Conservation (phyloP, 768 basidiomycete genomes). For the Lentinus brumalis region DNA sequence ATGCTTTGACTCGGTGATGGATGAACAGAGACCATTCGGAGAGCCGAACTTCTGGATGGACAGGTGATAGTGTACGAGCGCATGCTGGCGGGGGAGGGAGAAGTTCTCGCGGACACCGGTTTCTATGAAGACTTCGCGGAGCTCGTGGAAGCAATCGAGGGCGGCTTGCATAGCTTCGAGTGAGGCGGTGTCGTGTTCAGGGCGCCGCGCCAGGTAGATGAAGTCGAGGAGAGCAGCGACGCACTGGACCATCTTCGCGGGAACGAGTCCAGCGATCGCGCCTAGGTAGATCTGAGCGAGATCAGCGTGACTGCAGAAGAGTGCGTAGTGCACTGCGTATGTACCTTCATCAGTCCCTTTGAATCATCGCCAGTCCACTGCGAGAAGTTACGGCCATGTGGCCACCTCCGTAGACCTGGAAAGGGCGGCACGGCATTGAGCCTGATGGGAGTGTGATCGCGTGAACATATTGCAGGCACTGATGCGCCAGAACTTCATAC, state of each 20-base stretch:
- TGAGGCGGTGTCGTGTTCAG: not conserved
- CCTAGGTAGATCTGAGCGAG: conserved; percentile 29
- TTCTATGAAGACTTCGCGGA: conserved; percentile 14
- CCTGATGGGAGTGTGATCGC: too few relatives aligned
- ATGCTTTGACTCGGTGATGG: conserved; percentile 29
- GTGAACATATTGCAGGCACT: too few relatives aligned
- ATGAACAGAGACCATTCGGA: conserved; percentile 29
- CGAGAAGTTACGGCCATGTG: too few relatives aligned
- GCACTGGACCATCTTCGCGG: conserved; percentile 10
- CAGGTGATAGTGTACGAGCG: conserved; percentile 20
- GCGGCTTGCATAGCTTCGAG: conserved; percentile 11
- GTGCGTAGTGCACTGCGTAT: conserved; percentile 17
- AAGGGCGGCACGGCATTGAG: conserved; percentile 8
- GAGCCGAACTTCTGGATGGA: conserved; percentile 24
- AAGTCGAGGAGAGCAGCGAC: conserved; percentile 22
- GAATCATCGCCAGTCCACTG: too few relatives aligned
- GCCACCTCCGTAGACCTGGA: conserved; percentile 16
- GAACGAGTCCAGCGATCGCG: conserved; percentile 16
- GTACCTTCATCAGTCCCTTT: too few relatives aligned
- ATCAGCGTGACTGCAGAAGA: too few relatives aligned
- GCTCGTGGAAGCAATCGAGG: conserved; percentile 14
- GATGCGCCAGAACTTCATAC: too few relatives aligned
- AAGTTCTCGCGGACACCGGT: conserved; percentile 12
- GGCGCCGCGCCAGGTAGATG: conserved; percentile 21
- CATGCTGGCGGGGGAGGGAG: conserved; percentile 23